Base-by-base conservation (phyloP, 257 asterid species). In the Sherardia arvensis region DNA sequence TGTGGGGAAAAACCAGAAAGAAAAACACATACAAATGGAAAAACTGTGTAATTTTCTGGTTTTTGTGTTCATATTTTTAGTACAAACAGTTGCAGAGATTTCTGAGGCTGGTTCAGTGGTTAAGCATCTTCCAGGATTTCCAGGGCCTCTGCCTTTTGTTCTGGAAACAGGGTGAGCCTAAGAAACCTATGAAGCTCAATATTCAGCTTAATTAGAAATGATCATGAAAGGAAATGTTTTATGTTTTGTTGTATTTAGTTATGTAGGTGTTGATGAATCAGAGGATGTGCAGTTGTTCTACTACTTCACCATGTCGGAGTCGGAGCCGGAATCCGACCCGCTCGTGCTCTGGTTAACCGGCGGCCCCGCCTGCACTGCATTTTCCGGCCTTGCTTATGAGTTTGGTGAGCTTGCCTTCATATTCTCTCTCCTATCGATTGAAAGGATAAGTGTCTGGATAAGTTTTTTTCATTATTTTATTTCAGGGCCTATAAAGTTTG, bases 251-350 rank as follows among this genome's bases (percentile, higher is more conserved):
- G 8, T 38, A 1, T 28, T 38, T 62, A 70, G 69, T 29, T 70
- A 70, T 45, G 48, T 64, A 8, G 74, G 74, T 18, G 74, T 70
- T 22, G 74, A 59, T 38, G 66, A 70, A 56, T 62, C 69, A 17
- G 74, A 70, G 59, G 70, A 70, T 55, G 74, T 70, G 51, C 74
- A 70, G 69, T 27, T 70, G 11, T 70, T 70, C 74, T 70, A 70
- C 60, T 53, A 64, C 61, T 68, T 68, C 36, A 49, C 43, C 20
- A 59, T 59, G 54, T 68, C 72, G 9, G 66, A 68, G n/a, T 47
- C 66, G 8, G 36, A 61, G 22, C 72, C 66, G 32, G 72, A 33
- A 48, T 48, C 57, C 2, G 67, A 63, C 63, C 74, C 74, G 53
- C 74, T 70, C 23, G 12, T 70, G 57, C 59, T 70, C 3, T 70